phyloP scores from a whole-genome alignment of 2,329 filamentous ascomycete genomes.

The Neofusicoccum cordaticola region DNA sequence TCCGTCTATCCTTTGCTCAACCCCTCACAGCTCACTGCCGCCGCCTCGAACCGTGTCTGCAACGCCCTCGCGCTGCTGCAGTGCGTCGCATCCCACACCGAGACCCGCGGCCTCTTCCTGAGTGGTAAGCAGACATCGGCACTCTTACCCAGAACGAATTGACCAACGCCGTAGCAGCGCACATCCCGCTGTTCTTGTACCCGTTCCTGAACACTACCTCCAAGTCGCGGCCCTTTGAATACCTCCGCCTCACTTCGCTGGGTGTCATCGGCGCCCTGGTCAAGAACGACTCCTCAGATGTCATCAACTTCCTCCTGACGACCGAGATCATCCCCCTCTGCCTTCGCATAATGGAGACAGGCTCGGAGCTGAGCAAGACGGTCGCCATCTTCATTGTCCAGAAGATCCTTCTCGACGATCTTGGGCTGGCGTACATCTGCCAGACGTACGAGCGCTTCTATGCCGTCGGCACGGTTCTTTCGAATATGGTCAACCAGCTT shows the following conservation, averaged over 20 bases:
- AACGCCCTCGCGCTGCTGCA: conserved; percentile 94
- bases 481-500: conserved; percentile 97
- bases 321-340: conserved; percentile 98
- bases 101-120: conserved; percentile 88
- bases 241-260: conserved; percentile 89
- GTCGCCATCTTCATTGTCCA: conserved; percentile 99
- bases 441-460: conserved; percentile 99
- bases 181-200: conserved; percentile 96
- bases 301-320: conserved; percentile 97
- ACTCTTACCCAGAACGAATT: conserved; percentile 20
- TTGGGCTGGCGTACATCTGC: conserved; percentile 96
- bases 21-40: conserved; percentile 92
- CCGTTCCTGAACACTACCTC: conserved; percentile 98
- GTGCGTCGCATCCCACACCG: conserved; percentile 95
- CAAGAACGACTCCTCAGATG: conserved; percentile 97
- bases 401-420: conserved; percentile 96
- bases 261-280: conserved; percentile 96
- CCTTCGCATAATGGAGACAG: conserved; percentile 98
- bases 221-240: conserved; percentile 96
- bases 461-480: conserved; percentile 92
- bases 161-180: conserved; percentile 57
- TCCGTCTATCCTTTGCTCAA: conserved; percentile 96
- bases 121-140: conserved; percentile 62
- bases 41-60: conserved; percentile 95
- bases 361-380: conserved; percentile 96